phyloP scores from a whole-genome alignment of 2,329 filamentous ascomycete genomes.

The Phyllosticta paracitricarpa region DNA sequence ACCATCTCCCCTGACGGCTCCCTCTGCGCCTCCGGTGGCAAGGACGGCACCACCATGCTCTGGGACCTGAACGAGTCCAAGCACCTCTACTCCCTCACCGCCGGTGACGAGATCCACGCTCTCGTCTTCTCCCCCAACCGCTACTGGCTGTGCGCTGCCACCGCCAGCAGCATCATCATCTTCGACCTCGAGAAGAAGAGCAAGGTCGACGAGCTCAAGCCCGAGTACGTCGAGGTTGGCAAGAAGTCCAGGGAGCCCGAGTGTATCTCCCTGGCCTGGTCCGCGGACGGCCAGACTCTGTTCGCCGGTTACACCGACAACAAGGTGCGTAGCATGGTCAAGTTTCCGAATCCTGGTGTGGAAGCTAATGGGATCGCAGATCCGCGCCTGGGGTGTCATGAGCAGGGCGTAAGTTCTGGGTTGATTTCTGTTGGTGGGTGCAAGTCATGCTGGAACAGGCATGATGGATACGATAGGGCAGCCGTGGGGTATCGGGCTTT shows the following conservation, averaged over 20 bases:
- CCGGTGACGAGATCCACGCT: constrained; percentile 99
- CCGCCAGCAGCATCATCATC: constrained; percentile 97
- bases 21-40: constrained; percentile 96
- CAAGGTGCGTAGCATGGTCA: constrained; percentile 39
- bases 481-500: constrained; percentile 11
- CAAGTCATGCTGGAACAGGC: constrained; percentile 7
- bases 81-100: constrained; percentile 99
- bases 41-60: constrained; percentile 99
- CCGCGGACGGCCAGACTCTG: constrained; percentile 95
- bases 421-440: constrained; percentile 14
- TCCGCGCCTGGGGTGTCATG: constrained; percentile 34
- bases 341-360: not conserved
- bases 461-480: constrained; percentile 11
- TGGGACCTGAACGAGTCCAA: constrained; percentile 99
- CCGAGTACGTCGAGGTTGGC: constrained; percentile 88
- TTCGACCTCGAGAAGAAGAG: constrained; percentile 99
- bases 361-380: constrained; percentile 10
- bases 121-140: constrained; percentile 99
- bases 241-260: constrained; percentile 99
- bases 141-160: constrained; percentile 99
- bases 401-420: constrained; percentile 29
- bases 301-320: constrained; percentile 99
- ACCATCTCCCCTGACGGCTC: constrained; percentile 99
- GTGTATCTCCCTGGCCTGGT: constrained; percentile 96
- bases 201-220: constrained; percentile 99